A percentile compares a stretch with the other conserved stretches of the same genome.
Evolutionary conservation across 2,329 filamentous ascomycete genomes (phyloP).

Genomic region (Monosporascus ibericus): DNA sequence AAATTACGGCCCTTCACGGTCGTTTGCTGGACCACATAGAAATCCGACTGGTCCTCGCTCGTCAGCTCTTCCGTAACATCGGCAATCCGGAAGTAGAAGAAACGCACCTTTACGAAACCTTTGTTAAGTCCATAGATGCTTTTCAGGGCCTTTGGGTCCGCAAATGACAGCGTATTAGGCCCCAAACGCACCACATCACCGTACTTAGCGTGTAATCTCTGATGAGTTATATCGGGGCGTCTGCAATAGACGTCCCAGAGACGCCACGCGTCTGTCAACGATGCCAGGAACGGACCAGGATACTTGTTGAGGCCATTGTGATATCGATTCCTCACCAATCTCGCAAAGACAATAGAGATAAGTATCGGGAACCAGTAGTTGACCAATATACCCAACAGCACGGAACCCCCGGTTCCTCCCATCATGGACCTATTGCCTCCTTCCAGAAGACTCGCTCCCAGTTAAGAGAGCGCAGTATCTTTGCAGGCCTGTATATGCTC

Average conservation of each 20-base stretch:
- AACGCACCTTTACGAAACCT: conserved; percentile 65
- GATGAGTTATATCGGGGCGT: conserved; percentile 61
- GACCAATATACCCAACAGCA: conserved; percentile 28
- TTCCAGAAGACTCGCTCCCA: conserved; percentile 1
- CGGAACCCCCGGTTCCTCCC: conserved; percentile 14
- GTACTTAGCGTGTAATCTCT: conserved; percentile 62
- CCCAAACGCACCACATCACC: conserved; percentile 71
- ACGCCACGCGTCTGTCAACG: conserved; percentile 67
- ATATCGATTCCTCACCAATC: conserved; percentile 43
- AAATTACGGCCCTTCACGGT: conserved; percentile 62
- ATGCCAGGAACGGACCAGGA: conserved; percentile 66
- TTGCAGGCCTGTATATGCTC: too few species aligned
- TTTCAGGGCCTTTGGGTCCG: conserved; percentile 66
- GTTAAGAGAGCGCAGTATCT: too few species aligned
- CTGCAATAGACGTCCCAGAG: conserved; percentile 61
- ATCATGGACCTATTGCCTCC: conserved; percentile 5
- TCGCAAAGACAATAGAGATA: conserved; percentile 27
- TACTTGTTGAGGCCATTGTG: conserved; percentile 60
- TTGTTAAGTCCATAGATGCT: conserved; percentile 78
- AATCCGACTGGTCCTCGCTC: conserved; percentile 57
- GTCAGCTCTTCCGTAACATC: neutral
- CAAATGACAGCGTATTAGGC: conserved; percentile 68
- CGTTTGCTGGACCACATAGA: conserved; percentile 74
- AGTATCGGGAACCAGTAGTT: conserved; percentile 38
- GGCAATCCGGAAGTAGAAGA: neutral